phyloP scores from a whole-genome alignment of 2,329 filamentous ascomycete species.

The Ceratocystis variospora region DNA sequence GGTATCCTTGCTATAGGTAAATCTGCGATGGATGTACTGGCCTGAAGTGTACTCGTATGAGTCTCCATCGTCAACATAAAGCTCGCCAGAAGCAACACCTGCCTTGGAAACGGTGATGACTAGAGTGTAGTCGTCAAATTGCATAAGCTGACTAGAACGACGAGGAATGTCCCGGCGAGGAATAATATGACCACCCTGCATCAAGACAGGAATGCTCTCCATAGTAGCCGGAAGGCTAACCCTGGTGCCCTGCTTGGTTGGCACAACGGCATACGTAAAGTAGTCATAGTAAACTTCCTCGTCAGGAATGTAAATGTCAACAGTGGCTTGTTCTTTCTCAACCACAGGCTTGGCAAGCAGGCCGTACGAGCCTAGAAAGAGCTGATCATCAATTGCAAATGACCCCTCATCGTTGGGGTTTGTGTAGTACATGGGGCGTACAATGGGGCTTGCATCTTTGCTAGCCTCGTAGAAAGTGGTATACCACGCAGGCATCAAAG shows the following conservation, averaged over 20 bases:
- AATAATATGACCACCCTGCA: constrained; percentile 87
- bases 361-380: constrained; percentile 79
- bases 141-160: constrained; percentile 77
- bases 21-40: constrained; percentile 75
- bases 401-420: constrained; percentile 75
- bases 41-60: constrained; percentile 76
- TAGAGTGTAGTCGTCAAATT: constrained; percentile 86
- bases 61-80: constrained; percentile 91
- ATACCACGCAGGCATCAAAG: constrained; percentile 86
- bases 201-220: constrained; percentile 75
- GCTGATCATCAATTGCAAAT: constrained; percentile 83
- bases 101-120: constrained; percentile 43
- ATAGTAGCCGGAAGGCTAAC: constrained; percentile 63
- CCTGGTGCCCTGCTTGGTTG: constrained; percentile 53
- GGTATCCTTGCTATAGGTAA: constrained; percentile 47
- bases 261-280: constrained; percentile 67
- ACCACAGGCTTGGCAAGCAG: constrained; percentile 87
- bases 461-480: constrained; percentile 89
- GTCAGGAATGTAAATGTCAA: constrained; percentile 78
- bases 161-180: constrained; percentile 78
- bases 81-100: constrained; percentile 56
- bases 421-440: constrained; percentile 85
- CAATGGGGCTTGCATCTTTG: constrained; percentile 67
- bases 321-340: constrained; percentile 55
- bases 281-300: constrained; percentile 90